Evolutionary conservation across 176 grass and related monocot genomes (phyloP).

Genomic region (Aegilops bicornis): DNA sequence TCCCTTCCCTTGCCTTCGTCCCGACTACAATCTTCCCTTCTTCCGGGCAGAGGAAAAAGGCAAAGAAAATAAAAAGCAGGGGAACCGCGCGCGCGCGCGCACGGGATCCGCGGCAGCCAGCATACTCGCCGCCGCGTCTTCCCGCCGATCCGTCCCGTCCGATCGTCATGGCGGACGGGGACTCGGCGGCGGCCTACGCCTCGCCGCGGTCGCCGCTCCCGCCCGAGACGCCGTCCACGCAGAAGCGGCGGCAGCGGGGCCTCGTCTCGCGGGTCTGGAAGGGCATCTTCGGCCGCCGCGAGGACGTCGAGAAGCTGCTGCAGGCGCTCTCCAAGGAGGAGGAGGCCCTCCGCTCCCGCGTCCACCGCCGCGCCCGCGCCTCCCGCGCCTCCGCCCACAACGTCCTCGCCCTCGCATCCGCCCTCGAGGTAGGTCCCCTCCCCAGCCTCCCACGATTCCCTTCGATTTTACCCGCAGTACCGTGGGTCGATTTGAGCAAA

Average conservation of each 20-base stretch:
- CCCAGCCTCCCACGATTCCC: not conserved
- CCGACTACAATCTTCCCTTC: not conserved
- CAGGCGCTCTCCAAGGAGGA: conserved; percentile 86
- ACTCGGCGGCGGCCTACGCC: conserved; percentile 4
- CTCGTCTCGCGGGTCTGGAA: conserved; percentile 73
- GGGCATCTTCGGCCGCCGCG: conserved; percentile 69
- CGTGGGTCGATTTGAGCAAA: no score
- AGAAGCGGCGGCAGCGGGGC: conserved; percentile 39
- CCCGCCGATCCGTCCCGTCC: not conserved
- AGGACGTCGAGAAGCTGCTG: conserved; percentile 86
- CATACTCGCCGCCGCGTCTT: not conserved
- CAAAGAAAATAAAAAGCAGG: not conserved
- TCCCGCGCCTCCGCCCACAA: conserved; percentile 64
- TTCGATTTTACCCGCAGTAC: not conserved
- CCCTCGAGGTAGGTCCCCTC: conserved; percentile 87
- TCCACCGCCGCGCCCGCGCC: conserved; percentile 63
- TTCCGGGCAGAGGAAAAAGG: not conserved
- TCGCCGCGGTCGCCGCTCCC: conserved; percentile 30
- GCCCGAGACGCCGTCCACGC: conserved; percentile 32
- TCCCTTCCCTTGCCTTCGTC: conserved; percentile 7
- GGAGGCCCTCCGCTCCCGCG: conserved; percentile 55
- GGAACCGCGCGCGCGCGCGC: not conserved
- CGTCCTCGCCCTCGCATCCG: conserved; percentile 55
- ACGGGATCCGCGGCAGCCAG: not conserved
- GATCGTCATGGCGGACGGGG: conserved; percentile 54